Evolutionary conservation across 768 basidiomycete genomes (phyloP), one percentile per base, ranked within the genome.

Genomic region (Coprinopsis sp.): DNA sequence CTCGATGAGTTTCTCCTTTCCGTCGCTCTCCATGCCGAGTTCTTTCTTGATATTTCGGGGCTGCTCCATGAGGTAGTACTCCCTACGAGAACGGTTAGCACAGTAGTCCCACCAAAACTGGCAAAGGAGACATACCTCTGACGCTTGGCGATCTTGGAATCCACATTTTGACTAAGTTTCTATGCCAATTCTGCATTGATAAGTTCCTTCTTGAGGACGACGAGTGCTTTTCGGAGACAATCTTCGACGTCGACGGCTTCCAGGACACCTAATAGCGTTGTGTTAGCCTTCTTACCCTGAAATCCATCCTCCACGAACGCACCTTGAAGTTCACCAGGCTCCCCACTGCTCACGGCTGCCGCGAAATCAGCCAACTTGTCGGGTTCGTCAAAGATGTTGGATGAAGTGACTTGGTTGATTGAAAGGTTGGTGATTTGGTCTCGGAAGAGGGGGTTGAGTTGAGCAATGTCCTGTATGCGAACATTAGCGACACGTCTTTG

Each of bases 391-490:
- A 98, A 97, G 46, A 96, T 88, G 66, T 92, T 96, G 16, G 39
- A 31, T 7, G 87, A 78, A 2, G 92, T 87, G 46, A 91, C 81
- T 62, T 95, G 91, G 61, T 87, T 87, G 65, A 95, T 92, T 12
- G 88, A 88, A 64, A 96, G 96, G 63, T 91, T 92, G 52, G 93
- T 92, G 55, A 97, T 95, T 61, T 97, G 94, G 70, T 97, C 95
- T 33, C 94, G 87, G 84, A 98, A 97, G 54, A 97, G 81, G 2
- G 93, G 93, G 65, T 96, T 95, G 34, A 97, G 78, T 63, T 94
- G 91, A 0, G 94, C 94, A 50, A 98, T 96, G 60, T 97, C 94
- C n/a, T n/a, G n/a, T n/a, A n/a, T n/a, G n/a, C n/a, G n/a, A n/a
- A n/a, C n/a, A n/a, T n/a, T n/a, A n/a, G n/a, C n/a, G n/a, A n/a